Evolutionary conservation across 331 rosid genomes (phyloP).

Genomic region (Malus hybrid): DNA sequence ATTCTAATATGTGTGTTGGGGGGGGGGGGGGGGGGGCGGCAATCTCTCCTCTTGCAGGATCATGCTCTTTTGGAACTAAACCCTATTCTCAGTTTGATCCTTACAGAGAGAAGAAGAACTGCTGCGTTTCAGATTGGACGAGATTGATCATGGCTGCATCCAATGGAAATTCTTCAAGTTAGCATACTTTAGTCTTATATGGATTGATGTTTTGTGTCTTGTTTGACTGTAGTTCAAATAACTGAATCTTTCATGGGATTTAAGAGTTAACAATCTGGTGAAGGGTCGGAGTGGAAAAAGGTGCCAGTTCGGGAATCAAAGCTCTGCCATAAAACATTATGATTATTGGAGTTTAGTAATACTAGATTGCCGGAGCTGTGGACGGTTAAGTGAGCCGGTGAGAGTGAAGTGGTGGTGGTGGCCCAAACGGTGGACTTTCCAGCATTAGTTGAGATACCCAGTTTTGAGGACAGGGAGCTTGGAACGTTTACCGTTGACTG

Average conservation of each 20-base stretch:
- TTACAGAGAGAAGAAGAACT: no score
- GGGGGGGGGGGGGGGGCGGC: no score
- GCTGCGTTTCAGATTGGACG: no score
- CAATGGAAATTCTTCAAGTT: no score
- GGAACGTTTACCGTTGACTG: slow-evolving; percentile 45
- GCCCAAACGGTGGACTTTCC: slow-evolving; percentile 30
- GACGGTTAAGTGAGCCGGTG: slow-evolving; percentile 14
- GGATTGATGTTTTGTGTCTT: no score
- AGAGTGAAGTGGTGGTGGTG: slow-evolving; percentile 15
- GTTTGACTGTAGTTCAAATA: no score
- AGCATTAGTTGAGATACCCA: slow-evolving; percentile 35
- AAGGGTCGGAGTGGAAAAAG: slow-evolving; percentile 25
- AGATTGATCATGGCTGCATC: no score
- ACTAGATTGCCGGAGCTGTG: slow-evolving; percentile 38
- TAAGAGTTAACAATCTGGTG: neutral
- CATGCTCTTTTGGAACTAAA: no score
- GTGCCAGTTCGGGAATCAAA: slow-evolving; percentile 46
- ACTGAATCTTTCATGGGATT: no score
- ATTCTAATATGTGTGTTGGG: neutral
- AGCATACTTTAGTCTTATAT: no score
- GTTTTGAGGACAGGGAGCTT: slow-evolving; percentile 24
- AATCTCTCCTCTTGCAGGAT: no score
- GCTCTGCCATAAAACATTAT: slow-evolving; percentile 33
- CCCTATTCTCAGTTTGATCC: no score
- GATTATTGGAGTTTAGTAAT: neutral